These are phyloP conservation scores for Myrica gale DNA, from an alignment of 306 rosid genomes.

Conservation along the genomic window DNA sequence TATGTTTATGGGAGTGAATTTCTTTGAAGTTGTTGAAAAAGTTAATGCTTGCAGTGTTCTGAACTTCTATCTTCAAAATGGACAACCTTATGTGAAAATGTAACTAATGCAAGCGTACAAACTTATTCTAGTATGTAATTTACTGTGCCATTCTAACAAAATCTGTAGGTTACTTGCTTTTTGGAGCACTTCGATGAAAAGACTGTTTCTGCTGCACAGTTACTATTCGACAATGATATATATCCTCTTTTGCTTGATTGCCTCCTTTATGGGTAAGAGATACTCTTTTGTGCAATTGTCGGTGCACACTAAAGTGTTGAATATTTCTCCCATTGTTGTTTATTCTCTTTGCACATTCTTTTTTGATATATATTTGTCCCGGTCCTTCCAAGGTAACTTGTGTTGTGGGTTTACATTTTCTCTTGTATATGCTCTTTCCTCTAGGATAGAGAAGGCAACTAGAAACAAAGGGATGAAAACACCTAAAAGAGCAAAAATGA, in stretches of 20 bases:
- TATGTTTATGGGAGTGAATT: neutral
- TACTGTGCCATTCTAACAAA: slow-evolving; percentile 19
- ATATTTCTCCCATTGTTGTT: no score
- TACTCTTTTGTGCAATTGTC: neutral
- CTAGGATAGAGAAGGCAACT: neutral
- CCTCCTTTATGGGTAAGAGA: slow-evolving; percentile 73
- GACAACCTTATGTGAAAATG: neutral
- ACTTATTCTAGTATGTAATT: slow-evolving; percentile 1
- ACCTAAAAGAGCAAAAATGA: neutral
- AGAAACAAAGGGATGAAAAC: neutral
- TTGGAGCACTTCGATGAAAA: slow-evolving; percentile 50
- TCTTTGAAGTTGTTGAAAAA: neutral
- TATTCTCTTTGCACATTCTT: neutral
- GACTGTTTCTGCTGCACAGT: slow-evolving; percentile 37
- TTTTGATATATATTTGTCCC: neutral
- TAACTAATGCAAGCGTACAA: slow-evolving; percentile 5
- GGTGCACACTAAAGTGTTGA: neutral
- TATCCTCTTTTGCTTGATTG: slow-evolving; percentile 85
- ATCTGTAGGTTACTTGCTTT: slow-evolving; percentile 65
- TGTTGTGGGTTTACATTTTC: neutral
- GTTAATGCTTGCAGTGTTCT: neutral
- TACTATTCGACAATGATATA: slow-evolving; percentile 51
- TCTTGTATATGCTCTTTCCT: neutral
- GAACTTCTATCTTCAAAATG: neutral
- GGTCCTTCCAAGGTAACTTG: neutral